These are phyloP conservation scores for Beauveria asiatica DNA, from an alignment of 2,329 filamentous ascomycete genomes.

Conservation along the genomic window DNA sequence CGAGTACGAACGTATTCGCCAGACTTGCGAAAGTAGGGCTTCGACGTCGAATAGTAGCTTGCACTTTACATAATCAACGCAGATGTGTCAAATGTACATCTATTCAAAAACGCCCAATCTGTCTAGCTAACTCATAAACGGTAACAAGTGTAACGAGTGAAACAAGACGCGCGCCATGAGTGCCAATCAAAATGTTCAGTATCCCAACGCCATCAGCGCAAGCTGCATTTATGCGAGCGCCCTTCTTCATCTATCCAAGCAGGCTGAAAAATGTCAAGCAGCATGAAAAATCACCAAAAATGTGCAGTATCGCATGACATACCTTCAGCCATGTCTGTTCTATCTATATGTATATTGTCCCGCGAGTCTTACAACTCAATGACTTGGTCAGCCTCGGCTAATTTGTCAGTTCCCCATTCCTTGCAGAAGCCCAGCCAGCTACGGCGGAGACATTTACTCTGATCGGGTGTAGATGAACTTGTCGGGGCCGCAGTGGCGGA, in stretches of 20 bases:
- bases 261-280: not conserved
- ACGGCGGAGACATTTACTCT: slow-evolving; percentile 17
- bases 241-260: slow-evolving; percentile 4
- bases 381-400: slow-evolving; percentile 16
- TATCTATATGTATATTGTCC: slow-evolving; percentile 1
- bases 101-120: too few species aligned
- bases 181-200: slow-evolving; percentile 4
- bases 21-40: too few species aligned
- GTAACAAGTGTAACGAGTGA: not conserved
- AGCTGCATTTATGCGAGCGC: not conserved
- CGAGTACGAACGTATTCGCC: too few species aligned
- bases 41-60: too few species aligned
- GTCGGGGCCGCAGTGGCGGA: slow-evolving; percentile 22
- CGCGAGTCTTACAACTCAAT: not conserved
- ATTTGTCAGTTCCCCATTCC: slow-evolving; percentile 23
- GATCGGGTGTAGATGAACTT: slow-evolving; percentile 17
- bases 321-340: not conserved
- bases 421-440: slow-evolving; percentile 36
- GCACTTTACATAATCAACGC: too few species aligned
- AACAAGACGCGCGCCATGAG: not conserved
- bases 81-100: too few species aligned
- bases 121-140: not conserved
- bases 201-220: slow-evolving; percentile 7
- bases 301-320: not conserved
- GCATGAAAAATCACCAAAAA: not conserved